These are phyloP conservation scores for Leptodontidium sp. DNA, from an alignment of 2,329 filamentous ascomycete species.

Conservation along the genomic window DNA sequence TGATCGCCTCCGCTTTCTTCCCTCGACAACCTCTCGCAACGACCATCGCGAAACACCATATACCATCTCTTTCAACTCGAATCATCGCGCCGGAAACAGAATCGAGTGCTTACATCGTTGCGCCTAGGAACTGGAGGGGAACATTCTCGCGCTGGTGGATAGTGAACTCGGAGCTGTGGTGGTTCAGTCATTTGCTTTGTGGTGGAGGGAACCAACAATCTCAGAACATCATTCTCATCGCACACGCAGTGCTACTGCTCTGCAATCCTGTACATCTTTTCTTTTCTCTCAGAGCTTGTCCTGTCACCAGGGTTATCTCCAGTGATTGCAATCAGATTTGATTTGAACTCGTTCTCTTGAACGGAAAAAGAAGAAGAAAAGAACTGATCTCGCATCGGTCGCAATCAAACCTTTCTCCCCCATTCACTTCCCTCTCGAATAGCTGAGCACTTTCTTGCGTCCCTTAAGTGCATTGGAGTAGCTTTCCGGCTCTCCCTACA, in stretches of 20 bases:
- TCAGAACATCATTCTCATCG: conserved; percentile 36
- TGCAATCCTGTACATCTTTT: conserved; percentile 50
- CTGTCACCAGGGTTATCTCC: conserved; percentile 45
- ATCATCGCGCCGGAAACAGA: conserved; percentile 2
- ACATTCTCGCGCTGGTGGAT: conserved; percentile 15
- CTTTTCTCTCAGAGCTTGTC: conserved; percentile 44
- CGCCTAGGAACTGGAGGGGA: conserved; percentile 19
- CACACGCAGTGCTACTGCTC: conserved; percentile 40
- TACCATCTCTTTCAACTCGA: conserved; percentile 6
- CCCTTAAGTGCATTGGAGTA: conserved; percentile 38
- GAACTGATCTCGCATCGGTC: conserved; percentile 45
- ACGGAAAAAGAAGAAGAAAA: conserved; percentile 48
- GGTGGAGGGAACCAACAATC: conserved; percentile 41
- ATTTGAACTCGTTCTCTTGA: conserved; percentile 48
- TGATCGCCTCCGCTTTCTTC: not conserved
- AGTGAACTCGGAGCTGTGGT: conserved; percentile 28
- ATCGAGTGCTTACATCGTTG: not conserved
- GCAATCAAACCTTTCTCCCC: conserved; percentile 41
- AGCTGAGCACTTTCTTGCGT: conserved; percentile 40
- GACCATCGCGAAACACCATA: conserved; percentile 12
- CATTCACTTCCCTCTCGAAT: conserved; percentile 37
- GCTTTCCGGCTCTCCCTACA: conserved; percentile 34
- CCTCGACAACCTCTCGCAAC: not conserved
- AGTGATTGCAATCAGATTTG: conserved; percentile 50
- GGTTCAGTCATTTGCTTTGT: conserved; percentile 41